Percentiles rank a stretch among this genome's conserved stretches.
Conservation (phyloP, 805 yeast species). For the Candida quercuum region DNA sequence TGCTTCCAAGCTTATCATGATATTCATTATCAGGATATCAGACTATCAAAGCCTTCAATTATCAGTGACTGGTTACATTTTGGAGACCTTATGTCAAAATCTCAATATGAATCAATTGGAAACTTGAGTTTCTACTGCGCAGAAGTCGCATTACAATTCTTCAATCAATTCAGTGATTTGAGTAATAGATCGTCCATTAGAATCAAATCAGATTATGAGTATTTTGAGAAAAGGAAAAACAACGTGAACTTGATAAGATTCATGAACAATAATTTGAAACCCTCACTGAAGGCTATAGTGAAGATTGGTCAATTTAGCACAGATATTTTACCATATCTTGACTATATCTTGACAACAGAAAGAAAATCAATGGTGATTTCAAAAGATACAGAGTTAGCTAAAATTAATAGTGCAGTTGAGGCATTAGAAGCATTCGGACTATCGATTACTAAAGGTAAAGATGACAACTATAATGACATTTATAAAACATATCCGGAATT, state of each 20-base stretch:
- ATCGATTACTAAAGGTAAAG: slow-evolving; percentile 29
- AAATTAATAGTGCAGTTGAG: slow-evolving; percentile 32
- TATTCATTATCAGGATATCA: slow-evolving; percentile 59
- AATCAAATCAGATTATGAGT: slow-evolving; percentile 25
- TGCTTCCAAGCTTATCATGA: slow-evolving; percentile 65
- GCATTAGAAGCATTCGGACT: slow-evolving; percentile 36
- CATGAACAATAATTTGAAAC: slow-evolving; percentile 8
- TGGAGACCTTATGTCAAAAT: slow-evolving; percentile 51
- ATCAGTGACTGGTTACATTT: slow-evolving; percentile 76
- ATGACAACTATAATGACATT: slow-evolving; percentile 25
- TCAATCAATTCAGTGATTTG: slow-evolving; percentile 58
- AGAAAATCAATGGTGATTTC: slow-evolving; percentile 19
- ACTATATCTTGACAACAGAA: slow-evolving; percentile 25
- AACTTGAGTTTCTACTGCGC: slow-evolving; percentile 51
- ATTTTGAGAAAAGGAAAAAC: slow-evolving; percentile 16
- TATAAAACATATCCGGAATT: slow-evolving; percentile 21
- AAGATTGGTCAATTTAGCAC: slow-evolving; percentile 13
- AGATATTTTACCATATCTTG: slow-evolving; percentile 32
- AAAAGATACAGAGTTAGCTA: slow-evolving; percentile 16
- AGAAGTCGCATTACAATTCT: slow-evolving; percentile 55
- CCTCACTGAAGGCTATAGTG: slow-evolving; percentile 11
- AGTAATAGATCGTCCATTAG: slow-evolving; percentile 32
- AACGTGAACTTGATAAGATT: slow-evolving; percentile 10
- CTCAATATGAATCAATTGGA: slow-evolving; percentile 37
- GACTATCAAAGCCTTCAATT: slow-evolving; percentile 49